These are phyloP conservation scores for Alternaria postmessia DNA, from an alignment of 2,329 filamentous ascomycete genomes.

Conservation along the genomic window DNA sequence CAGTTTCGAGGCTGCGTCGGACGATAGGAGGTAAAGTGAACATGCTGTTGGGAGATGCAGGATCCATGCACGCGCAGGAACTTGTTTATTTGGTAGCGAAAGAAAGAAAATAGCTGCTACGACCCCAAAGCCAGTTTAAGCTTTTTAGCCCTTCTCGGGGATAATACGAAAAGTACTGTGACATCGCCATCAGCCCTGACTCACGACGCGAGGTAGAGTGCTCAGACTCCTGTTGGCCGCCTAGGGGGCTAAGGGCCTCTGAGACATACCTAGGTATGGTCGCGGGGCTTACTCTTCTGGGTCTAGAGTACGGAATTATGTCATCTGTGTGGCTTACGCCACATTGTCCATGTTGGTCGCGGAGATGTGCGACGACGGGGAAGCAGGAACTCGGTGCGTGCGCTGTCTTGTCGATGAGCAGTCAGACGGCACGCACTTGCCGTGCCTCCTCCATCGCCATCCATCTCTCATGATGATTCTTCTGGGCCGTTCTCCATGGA, in stretches of 20 bases:
- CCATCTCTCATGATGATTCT: background rate
- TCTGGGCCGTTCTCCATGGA: background rate
- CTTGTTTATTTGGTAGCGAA: conserved; percentile 9
- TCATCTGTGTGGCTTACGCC: conserved; percentile 2
- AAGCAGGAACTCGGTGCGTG: background rate
- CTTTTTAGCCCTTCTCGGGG: background rate
- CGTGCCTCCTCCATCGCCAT: background rate
- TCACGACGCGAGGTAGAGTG: background rate
- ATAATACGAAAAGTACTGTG: background rate
- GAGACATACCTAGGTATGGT: background rate
- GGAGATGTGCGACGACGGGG: background rate
- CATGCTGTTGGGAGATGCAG: conserved; percentile 1
- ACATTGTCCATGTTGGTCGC: conserved; percentile 1
- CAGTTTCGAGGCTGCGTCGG: background rate
- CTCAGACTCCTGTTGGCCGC: background rate
- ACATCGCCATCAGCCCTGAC: background rate
- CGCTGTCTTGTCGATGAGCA: background rate
- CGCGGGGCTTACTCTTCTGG: background rate
- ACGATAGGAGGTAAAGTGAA: background rate
- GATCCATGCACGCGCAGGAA: background rate
- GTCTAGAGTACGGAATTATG: background rate
- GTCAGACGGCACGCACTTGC: conserved; percentile 2
- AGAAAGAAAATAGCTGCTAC: background rate
- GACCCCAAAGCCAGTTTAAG: background rate
- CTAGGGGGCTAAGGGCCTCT: background rate